A percentile compares a stretch with the other conserved stretches of the same genome.
phyloP scores from a whole-genome alignment of 2,329 filamentous ascomycete species.

The Arthrobotrys conoides region DNA sequence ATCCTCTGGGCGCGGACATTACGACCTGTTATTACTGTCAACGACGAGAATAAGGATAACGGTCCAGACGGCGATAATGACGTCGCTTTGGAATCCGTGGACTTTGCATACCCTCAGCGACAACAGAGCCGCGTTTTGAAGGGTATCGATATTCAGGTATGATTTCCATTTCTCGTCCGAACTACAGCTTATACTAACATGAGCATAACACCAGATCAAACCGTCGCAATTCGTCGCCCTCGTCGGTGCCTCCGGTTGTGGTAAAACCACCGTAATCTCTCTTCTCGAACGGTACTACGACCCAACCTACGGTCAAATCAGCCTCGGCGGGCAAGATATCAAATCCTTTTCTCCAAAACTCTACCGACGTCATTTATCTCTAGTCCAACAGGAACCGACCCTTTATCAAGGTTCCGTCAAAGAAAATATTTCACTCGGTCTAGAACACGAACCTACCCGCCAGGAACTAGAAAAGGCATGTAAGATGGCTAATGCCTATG shows the following conservation, averaged over 20 bases:
- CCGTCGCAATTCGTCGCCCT: constrained; percentile 72
- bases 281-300: constrained; percentile 76
- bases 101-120: constrained; percentile 68
- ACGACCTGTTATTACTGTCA: constrained; percentile 65
- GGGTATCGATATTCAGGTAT: constrained; percentile 68
- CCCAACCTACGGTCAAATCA: constrained; percentile 71
- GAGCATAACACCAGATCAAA: constrained; percentile 65
- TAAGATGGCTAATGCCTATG: constrained; percentile 77
- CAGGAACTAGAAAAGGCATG: constrained; percentile 72
- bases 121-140: constrained; percentile 68
- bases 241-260: constrained; percentile 73
- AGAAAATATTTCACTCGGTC: constrained; percentile 65
- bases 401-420: constrained; percentile 69
- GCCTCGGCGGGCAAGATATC: constrained; percentile 73
- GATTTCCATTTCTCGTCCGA: neutral
- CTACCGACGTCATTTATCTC: constrained; percentile 68
- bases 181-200: neutral
- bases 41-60: constrained; percentile 42
- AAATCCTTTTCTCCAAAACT: constrained; percentile 64
- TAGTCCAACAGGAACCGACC: constrained; percentile 70
- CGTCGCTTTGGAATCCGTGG: constrained; percentile 66
- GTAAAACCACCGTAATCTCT: constrained; percentile 65
- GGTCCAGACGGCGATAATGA: constrained; percentile 64
- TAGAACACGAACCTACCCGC: constrained; percentile 71
- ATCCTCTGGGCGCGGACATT: constrained; percentile 65